A percentile compares a stretch with the other conserved stretches of the same genome.
Evolutionary conservation across 495 filamentous ascomycete genomes (phyloP).

Genomic region (Lasiosphaeriaceae sp.): DNA sequence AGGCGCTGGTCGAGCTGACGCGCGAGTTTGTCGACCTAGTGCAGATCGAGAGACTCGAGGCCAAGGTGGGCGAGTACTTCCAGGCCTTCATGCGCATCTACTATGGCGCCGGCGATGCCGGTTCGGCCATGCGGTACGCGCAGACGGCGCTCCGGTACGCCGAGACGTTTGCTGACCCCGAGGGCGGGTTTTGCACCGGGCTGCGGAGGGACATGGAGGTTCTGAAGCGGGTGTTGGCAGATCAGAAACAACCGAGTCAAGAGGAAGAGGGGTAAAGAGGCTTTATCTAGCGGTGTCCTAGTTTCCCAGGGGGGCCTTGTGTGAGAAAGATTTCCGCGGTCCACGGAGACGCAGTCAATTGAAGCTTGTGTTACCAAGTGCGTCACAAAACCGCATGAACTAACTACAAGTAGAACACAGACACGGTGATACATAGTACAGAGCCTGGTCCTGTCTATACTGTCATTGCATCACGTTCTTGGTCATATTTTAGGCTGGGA

Average conservation of each 20-base stretch:
- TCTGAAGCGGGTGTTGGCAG: conserved; percentile 1
- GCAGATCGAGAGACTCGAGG: conserved; percentile 24
- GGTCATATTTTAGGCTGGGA: too few species aligned
- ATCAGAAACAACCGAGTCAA: not conserved
- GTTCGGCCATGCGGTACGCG: conserved; percentile 21
- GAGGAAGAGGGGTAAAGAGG: not conserved
- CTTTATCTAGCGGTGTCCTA: too few species aligned
- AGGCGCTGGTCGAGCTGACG: conserved; percentile 16
- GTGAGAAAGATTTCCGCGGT: too few species aligned
- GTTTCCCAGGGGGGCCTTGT: too few species aligned
- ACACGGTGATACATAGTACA: too few species aligned
- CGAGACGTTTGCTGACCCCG: conserved; percentile 26
- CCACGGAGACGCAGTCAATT: too few species aligned
- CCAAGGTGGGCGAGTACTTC: conserved; percentile 31
- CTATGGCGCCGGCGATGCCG: conserved; percentile 23
- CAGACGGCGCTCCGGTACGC: conserved; percentile 19
- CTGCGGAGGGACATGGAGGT: conserved; percentile 12
- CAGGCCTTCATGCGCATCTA: conserved; percentile 27
- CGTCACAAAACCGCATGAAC: too few species aligned
- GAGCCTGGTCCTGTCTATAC: too few species aligned
- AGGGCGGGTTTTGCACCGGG: conserved; percentile 17
- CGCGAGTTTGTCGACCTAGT: conserved; percentile 26
- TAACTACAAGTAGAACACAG: too few species aligned
- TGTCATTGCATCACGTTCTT: too few species aligned
- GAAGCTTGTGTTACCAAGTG: too few species aligned